Percentiles rank a stretch among this genome's conserved stretches.
These are phyloP conservation scores for Trichophyton mentagrophytes DNA, from an alignment of 2,329 filamentous ascomycete species.

Conservation along the genomic window DNA sequence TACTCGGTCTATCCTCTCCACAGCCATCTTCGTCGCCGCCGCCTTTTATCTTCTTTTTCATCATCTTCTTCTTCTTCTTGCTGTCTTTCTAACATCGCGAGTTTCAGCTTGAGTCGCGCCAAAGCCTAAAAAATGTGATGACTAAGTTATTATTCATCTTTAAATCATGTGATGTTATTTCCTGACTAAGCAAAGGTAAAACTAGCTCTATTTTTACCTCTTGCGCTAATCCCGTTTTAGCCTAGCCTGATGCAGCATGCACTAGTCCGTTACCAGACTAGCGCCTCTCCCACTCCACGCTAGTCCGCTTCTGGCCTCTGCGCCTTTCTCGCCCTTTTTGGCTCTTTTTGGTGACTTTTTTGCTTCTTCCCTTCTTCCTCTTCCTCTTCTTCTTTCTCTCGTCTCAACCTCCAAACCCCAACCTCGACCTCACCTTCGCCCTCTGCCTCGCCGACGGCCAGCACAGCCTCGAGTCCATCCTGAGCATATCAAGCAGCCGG, in stretches of 20 bases:
- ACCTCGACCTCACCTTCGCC: constrained; percentile 6
- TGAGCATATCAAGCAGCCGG: too few relatives aligned
- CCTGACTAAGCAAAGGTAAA: neutral
- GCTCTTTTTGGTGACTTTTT: neutral
- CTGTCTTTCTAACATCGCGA: neutral
- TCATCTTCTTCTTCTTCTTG: neutral
- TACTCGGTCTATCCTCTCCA: too few relatives aligned
- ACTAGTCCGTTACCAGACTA: neutral
- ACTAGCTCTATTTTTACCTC: constrained; percentile 1
- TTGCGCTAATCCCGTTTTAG: neutral
- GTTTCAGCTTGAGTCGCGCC: neutral
- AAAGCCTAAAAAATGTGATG: neutral
- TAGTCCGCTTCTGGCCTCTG: neutral
- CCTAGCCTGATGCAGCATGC: neutral
- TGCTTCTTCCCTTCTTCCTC: constrained; percentile 6
- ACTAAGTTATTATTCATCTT: too few relatives aligned
- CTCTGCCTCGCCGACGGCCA: too few relatives aligned
- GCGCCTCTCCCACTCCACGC: neutral
- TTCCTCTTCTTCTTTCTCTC: constrained; percentile 7
- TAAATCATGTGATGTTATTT: neutral
- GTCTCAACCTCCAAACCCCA: constrained; percentile 4
- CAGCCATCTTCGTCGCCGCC: neutral
- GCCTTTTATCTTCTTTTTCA: neutral
- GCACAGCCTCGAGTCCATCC: too few relatives aligned
- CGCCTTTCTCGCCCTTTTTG: neutral